Evolutionary conservation across 768 basidiomycete genomes (phyloP), one percentile per base, ranked within the genome.

Genomic region (Xerocomus brunneocitrinus): DNA sequence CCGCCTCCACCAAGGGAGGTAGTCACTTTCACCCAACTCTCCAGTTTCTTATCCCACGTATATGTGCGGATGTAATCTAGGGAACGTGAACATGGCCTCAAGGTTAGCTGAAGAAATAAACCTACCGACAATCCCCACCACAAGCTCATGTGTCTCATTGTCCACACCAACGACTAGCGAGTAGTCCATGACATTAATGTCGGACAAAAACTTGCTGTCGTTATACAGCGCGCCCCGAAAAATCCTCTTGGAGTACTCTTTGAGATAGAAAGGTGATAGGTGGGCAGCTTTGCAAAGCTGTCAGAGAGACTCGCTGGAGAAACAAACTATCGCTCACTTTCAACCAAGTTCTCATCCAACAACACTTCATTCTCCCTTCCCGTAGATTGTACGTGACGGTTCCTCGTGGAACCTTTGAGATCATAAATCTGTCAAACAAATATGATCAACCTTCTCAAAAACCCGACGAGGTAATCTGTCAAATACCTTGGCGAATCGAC

Each of bases 21-120:
- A 2, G 91, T 87, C 61, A 98, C 97, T 66, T 98, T 99, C 41
- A 98, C 92, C 94, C 92, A 97, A 55, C 87, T 98, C 73, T 98
- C 97, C 16, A 99, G 74, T 61, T 93, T 94, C 75, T 99, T 99
- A 74, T 99, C 97, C 93, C 93, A 97, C 0, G 92, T 95, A 65
- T 95, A 95, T 4, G 93, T 94, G 8, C 94, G 87, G 58, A 95
- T 91, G 64, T 93, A 97, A 68, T 97, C 93, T 95, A 50, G 25
- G 3, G 25, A 43, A 44, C 19, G 31, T 61, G 43, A 66, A 45
- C 44, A 53, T 5, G 5, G 8, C 24, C 31, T 13, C 14, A 52
- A 58, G 60, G 24, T 19, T 19, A 10, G 16, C 35, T 14, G 16
- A 16, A 8, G 22, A 10, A 47, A 10, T 28, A 40, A 35, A 76